Conservation (phyloP, 1,139 yeast genomes). For the Saccharomyces uvarum region DNA sequence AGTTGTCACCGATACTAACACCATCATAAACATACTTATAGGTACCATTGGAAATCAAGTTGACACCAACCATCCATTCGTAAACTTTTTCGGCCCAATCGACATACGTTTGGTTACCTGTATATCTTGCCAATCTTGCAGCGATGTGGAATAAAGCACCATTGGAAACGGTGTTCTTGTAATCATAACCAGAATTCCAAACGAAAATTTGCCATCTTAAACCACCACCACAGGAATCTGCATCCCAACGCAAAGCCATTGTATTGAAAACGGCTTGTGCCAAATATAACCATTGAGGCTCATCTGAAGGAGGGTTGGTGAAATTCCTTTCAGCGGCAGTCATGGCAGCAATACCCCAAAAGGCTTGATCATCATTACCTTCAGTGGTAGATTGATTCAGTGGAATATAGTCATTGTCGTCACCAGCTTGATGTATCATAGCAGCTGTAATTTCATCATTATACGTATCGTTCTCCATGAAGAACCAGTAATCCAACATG, state of each 20-base stretch:
- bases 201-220: conserved; percentile 93
- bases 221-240: conserved; percentile 69
- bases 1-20: conserved; percentile 54
- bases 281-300: conserved; percentile 66
- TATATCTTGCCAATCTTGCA: conserved; percentile 78
- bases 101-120: conserved; percentile 62
- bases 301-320: conserved; percentile 55
- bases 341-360: conserved; percentile 92
- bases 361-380: conserved; percentile 96
- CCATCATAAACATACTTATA: conserved; percentile 70
- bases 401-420: conserved; percentile 70
- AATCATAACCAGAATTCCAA: conserved; percentile 91
- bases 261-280: conserved; percentile 83
- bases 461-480: conserved; percentile 64
- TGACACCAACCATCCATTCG: conserved; percentile 69
- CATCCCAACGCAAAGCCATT: conserved; percentile 86
- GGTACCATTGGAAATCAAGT: conserved; percentile 44
- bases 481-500: conserved; percentile 68
- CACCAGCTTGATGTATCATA: conserved; percentile 69
- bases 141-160: conserved; percentile 86
- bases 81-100: conserved; percentile 76
- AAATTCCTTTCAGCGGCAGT: conserved; percentile 86
- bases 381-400: conserved; percentile 88
- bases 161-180: conserved; percentile 83
- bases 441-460: conserved; percentile 54